Percentiles rank a stretch among this genome's conserved stretches.
Conservation (phyloP, 2,329 filamentous ascomycete genomes). For the Claviceps citrina region DNA sequence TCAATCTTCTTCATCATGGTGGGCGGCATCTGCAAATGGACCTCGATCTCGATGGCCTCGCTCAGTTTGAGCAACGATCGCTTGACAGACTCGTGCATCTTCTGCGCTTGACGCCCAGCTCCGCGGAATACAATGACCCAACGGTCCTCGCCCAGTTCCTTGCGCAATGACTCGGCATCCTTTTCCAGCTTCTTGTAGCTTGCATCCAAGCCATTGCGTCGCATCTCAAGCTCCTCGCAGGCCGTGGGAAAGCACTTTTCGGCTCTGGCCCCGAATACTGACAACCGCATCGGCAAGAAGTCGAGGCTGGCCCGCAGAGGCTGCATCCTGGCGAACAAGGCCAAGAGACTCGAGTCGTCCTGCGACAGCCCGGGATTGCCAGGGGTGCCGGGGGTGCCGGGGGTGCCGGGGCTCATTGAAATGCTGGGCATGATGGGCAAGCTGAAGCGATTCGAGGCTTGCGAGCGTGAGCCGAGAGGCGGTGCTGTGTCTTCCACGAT, state of each 20-base stretch:
- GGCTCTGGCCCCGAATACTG: conserved; percentile 68
- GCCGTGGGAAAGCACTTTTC: conserved; percentile 72
- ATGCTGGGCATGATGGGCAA: conserved; percentile 41
- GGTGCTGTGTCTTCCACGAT: conserved; percentile 82
- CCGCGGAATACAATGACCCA: conserved; percentile 95
- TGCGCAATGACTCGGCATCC: conserved; percentile 76
- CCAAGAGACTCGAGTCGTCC: conserved; percentile 77
- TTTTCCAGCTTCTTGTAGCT: conserved; percentile 77
- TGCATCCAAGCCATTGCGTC: conserved; percentile 60
- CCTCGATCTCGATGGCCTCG: conserved; percentile 60
- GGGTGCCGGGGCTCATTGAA: conserved; percentile 41
- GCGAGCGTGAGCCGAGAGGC: conserved; percentile 34
- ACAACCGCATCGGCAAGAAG: conserved; percentile 87
- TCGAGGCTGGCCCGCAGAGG: conserved; percentile 83
- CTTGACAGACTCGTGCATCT: conserved; percentile 93
- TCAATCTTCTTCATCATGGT: conserved; percentile 70
- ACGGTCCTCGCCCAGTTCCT: conserved; percentile 84
- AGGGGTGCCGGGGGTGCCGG: conserved; percentile 40
- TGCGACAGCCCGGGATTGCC: conserved; percentile 41
- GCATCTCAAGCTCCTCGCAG: conserved; percentile 71
- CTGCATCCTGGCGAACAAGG: conserved; percentile 89
- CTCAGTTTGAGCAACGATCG: conserved; percentile 69
- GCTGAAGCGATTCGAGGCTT: conserved; percentile 51
- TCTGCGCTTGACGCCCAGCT: conserved; percentile 77
- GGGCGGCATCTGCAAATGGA: conserved; percentile 56